Evolutionary conservation across 768 basidiomycete species (phyloP).

Genomic region (Favolaschia claudopus): DNA sequence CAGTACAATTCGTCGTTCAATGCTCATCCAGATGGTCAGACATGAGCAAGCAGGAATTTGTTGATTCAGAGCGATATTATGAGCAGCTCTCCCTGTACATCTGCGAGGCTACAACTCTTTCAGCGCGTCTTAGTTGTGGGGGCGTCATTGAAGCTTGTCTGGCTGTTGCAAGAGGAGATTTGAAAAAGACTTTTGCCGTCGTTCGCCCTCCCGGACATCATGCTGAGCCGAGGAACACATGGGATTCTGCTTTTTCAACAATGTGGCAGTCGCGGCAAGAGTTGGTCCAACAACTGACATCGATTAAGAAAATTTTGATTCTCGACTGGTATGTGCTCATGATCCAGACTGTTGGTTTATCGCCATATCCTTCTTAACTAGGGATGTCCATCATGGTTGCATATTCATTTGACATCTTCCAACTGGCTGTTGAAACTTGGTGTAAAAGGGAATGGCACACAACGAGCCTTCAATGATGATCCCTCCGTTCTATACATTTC

Average conservation of each 20-base stretch:
- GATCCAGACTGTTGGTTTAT: neutral
- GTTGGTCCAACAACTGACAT: slow-evolving; percentile 76
- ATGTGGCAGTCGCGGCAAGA: slow-evolving; percentile 91
- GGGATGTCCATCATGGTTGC: slow-evolving; percentile 95
- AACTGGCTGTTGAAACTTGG: neutral
- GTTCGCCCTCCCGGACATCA: slow-evolving; percentile 98
- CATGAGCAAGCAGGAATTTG: slow-evolving; percentile 77
- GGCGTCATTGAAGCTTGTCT: slow-evolving; percentile 92
- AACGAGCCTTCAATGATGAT: slow-evolving; percentile 94
- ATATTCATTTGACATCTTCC: neutral
- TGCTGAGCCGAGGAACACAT: slow-evolving; percentile 96
- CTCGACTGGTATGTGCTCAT: slow-evolving; percentile 83
- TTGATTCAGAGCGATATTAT: slow-evolving; percentile 82
- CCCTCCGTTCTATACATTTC: slow-evolving; percentile 93
- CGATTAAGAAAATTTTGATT: slow-evolving; percentile 84
- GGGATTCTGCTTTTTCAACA: slow-evolving; percentile 99
- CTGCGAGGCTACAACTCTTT: slow-evolving; percentile 81
- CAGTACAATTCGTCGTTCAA: no score
- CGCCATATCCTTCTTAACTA: slow-evolving; percentile 36
- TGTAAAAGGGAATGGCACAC: slow-evolving; percentile 89
- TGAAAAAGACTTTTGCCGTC: slow-evolving; percentile 92
- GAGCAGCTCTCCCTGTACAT: slow-evolving; percentile 94
- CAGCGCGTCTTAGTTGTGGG: slow-evolving; percentile 90
- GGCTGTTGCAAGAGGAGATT: slow-evolving; percentile 79
- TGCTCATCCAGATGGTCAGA: slow-evolving; percentile 47